Evolutionary conservation across 2,329 filamentous ascomycete species (phyloP).

Genomic region (Coniochaeta sp.): DNA sequence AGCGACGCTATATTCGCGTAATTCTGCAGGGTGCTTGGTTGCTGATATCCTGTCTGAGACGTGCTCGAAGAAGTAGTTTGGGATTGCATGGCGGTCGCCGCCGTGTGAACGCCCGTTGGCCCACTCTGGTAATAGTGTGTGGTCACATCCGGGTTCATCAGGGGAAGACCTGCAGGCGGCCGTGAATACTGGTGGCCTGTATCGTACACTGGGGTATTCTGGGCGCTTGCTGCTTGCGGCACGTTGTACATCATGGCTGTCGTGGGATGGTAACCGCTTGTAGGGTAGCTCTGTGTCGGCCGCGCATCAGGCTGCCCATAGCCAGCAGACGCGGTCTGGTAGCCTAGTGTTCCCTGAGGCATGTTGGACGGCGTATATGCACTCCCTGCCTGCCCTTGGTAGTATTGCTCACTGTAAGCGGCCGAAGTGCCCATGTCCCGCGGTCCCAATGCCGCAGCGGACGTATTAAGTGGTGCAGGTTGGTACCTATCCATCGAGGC

Average conservation of each 20-base stretch:
- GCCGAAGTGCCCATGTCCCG: slow-evolving; percentile 48
- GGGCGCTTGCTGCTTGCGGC: slow-evolving; percentile 47
- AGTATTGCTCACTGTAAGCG: slow-evolving; percentile 50
- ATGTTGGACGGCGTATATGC: slow-evolving; percentile 48
- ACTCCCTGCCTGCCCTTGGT: slow-evolving; percentile 41
- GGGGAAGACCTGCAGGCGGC: slow-evolving; percentile 71
- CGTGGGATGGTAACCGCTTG: slow-evolving; percentile 48
- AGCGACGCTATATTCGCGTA: slow-evolving; percentile 43
- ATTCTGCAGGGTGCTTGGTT: slow-evolving; percentile 46
- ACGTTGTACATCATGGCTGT: slow-evolving; percentile 73
- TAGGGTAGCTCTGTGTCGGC: slow-evolving; percentile 44
- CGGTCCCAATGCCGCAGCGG: slow-evolving; percentile 31
- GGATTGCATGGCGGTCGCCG: slow-evolving; percentile 45
- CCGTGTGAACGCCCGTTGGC: slow-evolving; percentile 48
- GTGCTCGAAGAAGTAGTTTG: slow-evolving; percentile 39
- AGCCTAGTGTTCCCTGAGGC: slow-evolving; percentile 42
- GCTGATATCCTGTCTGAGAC: slow-evolving; percentile 53
- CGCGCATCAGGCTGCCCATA: slow-evolving; percentile 54
- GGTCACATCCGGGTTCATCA: slow-evolving; percentile 58
- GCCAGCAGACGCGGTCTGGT: slow-evolving; percentile 45
- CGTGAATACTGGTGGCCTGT: slow-evolving; percentile 68
- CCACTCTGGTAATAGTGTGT: slow-evolving; percentile 71
- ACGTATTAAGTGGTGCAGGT: slow-evolving; percentile 40
- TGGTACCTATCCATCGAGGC: slow-evolving; percentile 43
- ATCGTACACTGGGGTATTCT: slow-evolving; percentile 62